Evolutionary conservation across 352 stramenopile species (phyloP).

Genomic region (Phytophthora uliginosa): DNA sequence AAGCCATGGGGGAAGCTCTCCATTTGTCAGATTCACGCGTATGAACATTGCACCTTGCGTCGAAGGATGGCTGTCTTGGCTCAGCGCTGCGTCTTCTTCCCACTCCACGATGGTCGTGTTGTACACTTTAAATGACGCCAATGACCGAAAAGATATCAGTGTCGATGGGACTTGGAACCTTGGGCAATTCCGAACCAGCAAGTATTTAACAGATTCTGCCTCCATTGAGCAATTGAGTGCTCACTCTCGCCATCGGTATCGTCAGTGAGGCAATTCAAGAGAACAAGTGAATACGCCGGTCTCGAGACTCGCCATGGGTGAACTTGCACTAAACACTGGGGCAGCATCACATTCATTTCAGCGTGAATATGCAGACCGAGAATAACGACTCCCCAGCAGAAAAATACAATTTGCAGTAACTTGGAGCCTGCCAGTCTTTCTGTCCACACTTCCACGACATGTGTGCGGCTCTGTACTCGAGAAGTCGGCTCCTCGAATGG

Average conservation of each 20-base stretch:
- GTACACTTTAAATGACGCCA: constrained; percentile 38
- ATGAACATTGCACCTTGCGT: constrained; percentile 28
- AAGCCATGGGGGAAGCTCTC: constrained; percentile 34
- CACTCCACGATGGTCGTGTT: constrained; percentile 42
- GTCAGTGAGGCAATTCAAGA: constrained; percentile 38
- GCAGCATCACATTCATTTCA: constrained; percentile 19
- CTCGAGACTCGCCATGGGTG: constrained; percentile 33
- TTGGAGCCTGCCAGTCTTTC: constrained; percentile 26
- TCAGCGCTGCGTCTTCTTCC: constrained; percentile 30
- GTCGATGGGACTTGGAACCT: constrained; percentile 26
- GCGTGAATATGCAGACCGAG: constrained; percentile 36
- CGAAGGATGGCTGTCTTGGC: constrained; percentile 13
- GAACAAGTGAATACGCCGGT: constrained; percentile 34
- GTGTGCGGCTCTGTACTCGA: background rate
- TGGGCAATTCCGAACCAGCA: constrained; percentile 37
- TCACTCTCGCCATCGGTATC: constrained; percentile 16
- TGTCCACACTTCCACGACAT: constrained; percentile 14
- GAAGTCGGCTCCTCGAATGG: constrained; percentile 6
- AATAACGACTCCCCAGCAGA: constrained; percentile 35
- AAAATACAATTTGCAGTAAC: constrained; percentile 28
- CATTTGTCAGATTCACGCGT: constrained; percentile 32
- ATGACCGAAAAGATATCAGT: constrained; percentile 16
- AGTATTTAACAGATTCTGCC: constrained; percentile 14
- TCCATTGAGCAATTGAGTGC: constrained; percentile 16
- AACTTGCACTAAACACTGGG: constrained; percentile 45